phyloP scores from a whole-genome alignment of 2,329 filamentous ascomycete species.

The Cladosporium sp. region DNA sequence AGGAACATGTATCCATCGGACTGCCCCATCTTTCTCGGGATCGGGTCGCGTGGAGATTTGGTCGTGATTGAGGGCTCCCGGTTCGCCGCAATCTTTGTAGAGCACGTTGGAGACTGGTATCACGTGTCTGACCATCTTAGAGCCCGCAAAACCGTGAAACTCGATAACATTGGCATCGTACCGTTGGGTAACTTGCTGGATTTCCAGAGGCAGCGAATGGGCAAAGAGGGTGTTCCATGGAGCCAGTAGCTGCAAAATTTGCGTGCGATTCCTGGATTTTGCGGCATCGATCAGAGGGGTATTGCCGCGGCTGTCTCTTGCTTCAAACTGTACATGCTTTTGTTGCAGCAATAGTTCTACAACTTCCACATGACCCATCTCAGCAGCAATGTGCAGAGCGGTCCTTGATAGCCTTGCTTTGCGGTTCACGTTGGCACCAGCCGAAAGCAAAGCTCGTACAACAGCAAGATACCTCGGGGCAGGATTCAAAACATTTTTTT shows the following conservation, averaged over 20 bases:
- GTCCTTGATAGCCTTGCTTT: slow-evolving; percentile 26
- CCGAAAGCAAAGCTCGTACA: not conserved
- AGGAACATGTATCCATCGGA: slow-evolving; percentile 49
- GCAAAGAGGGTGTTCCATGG: not conserved
- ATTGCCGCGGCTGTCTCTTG: slow-evolving; percentile 46
- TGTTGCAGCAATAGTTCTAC: slow-evolving; percentile 25
- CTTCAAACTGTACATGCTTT: slow-evolving; percentile 37
- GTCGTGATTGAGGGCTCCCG: slow-evolving; percentile 28
- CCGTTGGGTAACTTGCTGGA: not conserved
- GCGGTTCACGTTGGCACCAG: slow-evolving; percentile 26
- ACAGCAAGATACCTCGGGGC: not conserved
- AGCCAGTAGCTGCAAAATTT: slow-evolving; percentile 19
- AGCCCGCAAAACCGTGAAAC: not conserved
- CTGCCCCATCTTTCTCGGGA: slow-evolving; percentile 24
- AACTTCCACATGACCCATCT: slow-evolving; percentile 29
- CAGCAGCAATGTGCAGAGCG: slow-evolving; percentile 29
- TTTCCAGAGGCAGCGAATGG: not conserved
- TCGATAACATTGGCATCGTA: slow-evolving; percentile 10
- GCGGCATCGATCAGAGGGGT: slow-evolving; percentile 47
- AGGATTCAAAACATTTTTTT: too few relatives aligned
- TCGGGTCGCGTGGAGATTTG: slow-evolving; percentile 20
- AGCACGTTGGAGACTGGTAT: not conserved
- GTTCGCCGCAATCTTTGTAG: not conserved
- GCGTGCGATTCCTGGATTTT: slow-evolving; percentile 36
- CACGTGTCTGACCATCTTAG: not conserved